Evolutionary conservation across 2,329 filamentous ascomycete species (phyloP), one percentile per base, ranked within the genome.

Genomic region (Phoma herbarum): DNA sequence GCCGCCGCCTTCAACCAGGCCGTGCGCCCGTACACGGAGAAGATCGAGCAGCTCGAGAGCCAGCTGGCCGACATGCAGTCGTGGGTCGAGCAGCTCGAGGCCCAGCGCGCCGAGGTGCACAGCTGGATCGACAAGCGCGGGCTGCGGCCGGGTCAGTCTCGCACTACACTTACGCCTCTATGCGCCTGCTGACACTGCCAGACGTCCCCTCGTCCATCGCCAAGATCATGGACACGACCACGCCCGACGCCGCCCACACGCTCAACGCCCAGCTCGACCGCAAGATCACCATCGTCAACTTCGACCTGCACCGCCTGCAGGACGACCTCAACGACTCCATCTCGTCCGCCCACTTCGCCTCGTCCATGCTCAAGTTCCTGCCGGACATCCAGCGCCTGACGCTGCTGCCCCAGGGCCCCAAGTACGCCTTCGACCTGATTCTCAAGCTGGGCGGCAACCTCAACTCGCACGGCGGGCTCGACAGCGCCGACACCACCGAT

Each of bases 211-310:
- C 81, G 29, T 77, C 76, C 59, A 84, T 85, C 61, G 82, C 82
- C 42, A 79, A 81, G 63, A 80, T 81, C 60, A 84, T 85, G 82
- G 82, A 84, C 70, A 75, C 75, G 25, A 77, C 80, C 44, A 79
- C 78, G 6, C 78, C 81, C 20, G 79, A 82, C 61, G 80, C 81
- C 22, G 82, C 82, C 31, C 73, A 78, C 31, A 83, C 82, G 2
- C 79, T 85, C 61, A 84, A 84, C 68, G 82, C 81, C n/a, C 82
- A 85, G 68, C 81, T 85, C 60, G 82, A 85, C 72, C 82, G 82
- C 78, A 84, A 84, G 66, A 85, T 85, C 75, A 84, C 82, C 35
- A 84, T 85, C 54, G 82, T 85, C 54, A 84, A 85, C 75, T 84
- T 84, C 69, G 82, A 84, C 68, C 81, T 85, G 3, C 82, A 85